Evolutionary conservation across 495 filamentous ascomycete species (phyloP).

Genomic region (Penicillium cinerascens): DNA sequence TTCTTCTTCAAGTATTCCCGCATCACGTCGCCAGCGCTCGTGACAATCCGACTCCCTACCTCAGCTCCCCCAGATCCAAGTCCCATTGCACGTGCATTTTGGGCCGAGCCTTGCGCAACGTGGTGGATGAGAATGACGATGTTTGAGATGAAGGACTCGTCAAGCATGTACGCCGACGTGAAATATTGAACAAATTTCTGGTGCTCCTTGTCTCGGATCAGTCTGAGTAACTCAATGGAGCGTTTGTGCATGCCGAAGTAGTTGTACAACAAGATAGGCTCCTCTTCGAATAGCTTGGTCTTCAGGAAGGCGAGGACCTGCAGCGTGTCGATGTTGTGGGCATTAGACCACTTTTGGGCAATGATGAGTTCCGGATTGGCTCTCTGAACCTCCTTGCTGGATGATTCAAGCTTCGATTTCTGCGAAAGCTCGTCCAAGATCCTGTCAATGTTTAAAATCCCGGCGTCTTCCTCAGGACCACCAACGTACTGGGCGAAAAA

Average conservation of each 20-base stretch:
- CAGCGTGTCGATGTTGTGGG: constrained; percentile 23
- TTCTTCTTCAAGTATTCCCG: constrained; percentile 26
- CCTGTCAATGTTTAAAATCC: constrained; percentile 20
- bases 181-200: constrained; percentile 29
- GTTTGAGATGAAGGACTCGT: constrained; percentile 27
- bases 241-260: constrained; percentile 34
- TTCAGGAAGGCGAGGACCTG: constrained; percentile 29
- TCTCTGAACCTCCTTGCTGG: constrained; percentile 12
- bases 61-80: constrained; percentile 4
- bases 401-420: constrained; percentile 9
- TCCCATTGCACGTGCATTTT: constrained; percentile 17
- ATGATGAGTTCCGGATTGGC: constrained; percentile 18
- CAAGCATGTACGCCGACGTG: constrained; percentile 24
- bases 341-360: constrained; percentile 20
- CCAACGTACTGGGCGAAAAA: constrained; percentile 20
- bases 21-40: constrained; percentile 28
- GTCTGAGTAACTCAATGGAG: constrained; percentile 25
- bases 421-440: constrained; percentile 26
- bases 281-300: constrained; percentile 25
- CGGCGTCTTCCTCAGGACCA: constrained; percentile 10
- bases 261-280: constrained; percentile 27
- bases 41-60: constrained; percentile 23
- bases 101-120: constrained; percentile 23
- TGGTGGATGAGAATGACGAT: constrained; percentile 26
- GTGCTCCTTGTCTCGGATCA: constrained; percentile 26